Conservation (phyloP, 2,329 filamentous ascomycete species). For the Sporothrix curviconia region DNA sequence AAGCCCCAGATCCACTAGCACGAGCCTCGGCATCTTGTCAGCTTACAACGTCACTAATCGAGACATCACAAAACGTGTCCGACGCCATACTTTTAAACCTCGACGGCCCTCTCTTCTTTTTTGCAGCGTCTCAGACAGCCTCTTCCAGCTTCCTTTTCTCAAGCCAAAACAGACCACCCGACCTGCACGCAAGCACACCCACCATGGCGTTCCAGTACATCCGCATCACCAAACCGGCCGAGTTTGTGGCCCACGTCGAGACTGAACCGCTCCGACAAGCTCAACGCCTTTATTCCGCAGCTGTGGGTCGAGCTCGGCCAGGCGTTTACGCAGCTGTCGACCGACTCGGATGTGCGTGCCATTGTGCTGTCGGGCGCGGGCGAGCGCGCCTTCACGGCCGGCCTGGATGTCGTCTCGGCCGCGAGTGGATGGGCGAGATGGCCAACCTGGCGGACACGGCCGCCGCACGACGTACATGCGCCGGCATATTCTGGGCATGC, state of each 20-base stretch:
- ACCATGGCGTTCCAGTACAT: slow-evolving; percentile 33
- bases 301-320: slow-evolving; percentile 79
- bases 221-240: slow-evolving; percentile 50
- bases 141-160: neutral
- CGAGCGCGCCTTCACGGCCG: slow-evolving; percentile 75
- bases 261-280: slow-evolving; percentile 80
- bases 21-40: slow-evolving; percentile 13
- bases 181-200: too few species aligned
- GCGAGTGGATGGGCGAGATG: slow-evolving; percentile 43
- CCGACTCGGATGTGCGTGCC: slow-evolving; percentile 64
- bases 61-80: too few species aligned
- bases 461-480: slow-evolving; percentile 57
- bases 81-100: too few species aligned
- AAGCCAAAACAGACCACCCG: too few species aligned
- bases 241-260: slow-evolving; percentile 81
- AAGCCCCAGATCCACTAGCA: slow-evolving; percentile 6
- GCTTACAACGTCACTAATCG: neutral
- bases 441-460: slow-evolving; percentile 52
- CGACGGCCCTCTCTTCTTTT: too few species aligned
- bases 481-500: slow-evolving; percentile 70
- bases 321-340: slow-evolving; percentile 67
- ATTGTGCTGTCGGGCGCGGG: slow-evolving; percentile 77
- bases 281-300: slow-evolving; percentile 78
- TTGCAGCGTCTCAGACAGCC: neutral
- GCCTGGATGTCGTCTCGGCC: slow-evolving; percentile 74